phyloP scores from a whole-genome alignment of 2,329 filamentous ascomycete species.

The Xylariaceae sp. region DNA sequence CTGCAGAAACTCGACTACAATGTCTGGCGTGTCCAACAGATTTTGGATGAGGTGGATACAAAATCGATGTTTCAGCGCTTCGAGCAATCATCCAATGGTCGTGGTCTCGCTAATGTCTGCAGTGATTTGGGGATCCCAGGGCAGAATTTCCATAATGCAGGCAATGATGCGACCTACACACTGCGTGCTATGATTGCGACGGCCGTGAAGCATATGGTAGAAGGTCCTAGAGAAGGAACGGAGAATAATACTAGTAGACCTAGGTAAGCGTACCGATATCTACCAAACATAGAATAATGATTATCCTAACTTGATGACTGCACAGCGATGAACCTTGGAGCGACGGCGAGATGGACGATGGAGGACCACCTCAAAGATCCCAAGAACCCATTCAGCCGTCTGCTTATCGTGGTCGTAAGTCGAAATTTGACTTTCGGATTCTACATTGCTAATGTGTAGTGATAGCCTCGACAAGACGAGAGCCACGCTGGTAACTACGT shows the following conservation, averaged over 20 bases:
- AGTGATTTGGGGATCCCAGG: conserved; percentile 63
- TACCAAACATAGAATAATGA: neutral
- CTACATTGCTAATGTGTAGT: conserved; percentile 1
- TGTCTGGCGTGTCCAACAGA: conserved; percentile 52
- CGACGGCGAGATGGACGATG: conserved; percentile 38
- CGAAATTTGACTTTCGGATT: neutral
- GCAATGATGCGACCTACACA: conserved; percentile 84
- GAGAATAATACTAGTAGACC: conserved; percentile 1
- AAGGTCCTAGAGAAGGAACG: conserved; percentile 5
- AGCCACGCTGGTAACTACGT: conserved; percentile 3
- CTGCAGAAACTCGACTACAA: conserved; percentile 68
- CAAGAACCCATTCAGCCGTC: conserved; percentile 2
- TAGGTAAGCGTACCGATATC: conserved; percentile 1
- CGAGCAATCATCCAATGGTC: conserved; percentile 53
- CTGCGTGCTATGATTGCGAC: conserved; percentile 72
- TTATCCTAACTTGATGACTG: conserved; percentile 14
- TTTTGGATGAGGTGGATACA: conserved; percentile 74
- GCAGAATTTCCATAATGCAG: conserved; percentile 78
- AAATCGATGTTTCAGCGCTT: conserved; percentile 69
- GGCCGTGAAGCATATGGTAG: conserved; percentile 43
- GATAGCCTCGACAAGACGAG: neutral
- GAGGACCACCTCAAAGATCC: conserved; percentile 28
- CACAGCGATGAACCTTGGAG: conserved; percentile 34
- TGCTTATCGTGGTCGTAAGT: conserved; percentile 8
- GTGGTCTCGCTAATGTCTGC: conserved; percentile 65